These are phyloP conservation scores for Moniliophthora roreri DNA, from an alignment of 1,284 basidiomycete genomes.

Conservation along the genomic window DNA sequence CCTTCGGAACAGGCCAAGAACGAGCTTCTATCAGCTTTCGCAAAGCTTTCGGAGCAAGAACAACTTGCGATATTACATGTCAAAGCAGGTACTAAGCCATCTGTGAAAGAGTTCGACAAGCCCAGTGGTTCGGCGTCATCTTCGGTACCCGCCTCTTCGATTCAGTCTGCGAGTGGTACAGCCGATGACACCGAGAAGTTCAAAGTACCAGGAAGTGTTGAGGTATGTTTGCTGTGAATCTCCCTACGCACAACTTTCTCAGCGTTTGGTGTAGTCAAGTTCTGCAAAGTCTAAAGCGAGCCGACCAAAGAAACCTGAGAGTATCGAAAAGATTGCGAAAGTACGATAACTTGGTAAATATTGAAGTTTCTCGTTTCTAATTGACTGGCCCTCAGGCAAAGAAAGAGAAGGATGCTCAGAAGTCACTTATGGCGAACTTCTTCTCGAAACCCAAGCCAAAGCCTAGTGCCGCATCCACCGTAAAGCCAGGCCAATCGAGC, in stretches of 20 bases:
- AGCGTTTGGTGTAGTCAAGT: slow-evolving; percentile 6
- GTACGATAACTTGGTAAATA: slow-evolving; percentile 41
- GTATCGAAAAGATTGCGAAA: slow-evolving; percentile 63
- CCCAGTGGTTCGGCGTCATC: not conserved
- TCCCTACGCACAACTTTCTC: no score
- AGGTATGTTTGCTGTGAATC: no score
- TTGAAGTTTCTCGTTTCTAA: not conserved
- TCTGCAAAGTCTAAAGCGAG: slow-evolving; percentile 19
- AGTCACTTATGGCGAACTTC: slow-evolving; percentile 73
- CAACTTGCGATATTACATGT: slow-evolving; percentile 52
- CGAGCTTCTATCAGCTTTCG: slow-evolving; percentile 53
- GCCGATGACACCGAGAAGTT: slow-evolving; percentile 26
- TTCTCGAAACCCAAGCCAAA: slow-evolving; percentile 59
- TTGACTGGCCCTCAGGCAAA: slow-evolving; percentile 41
- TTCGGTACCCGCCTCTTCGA: no score
- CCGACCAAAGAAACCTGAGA: slow-evolving; percentile 49
- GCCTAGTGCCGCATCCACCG: slow-evolving; percentile 27
- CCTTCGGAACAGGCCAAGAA: slow-evolving; percentile 53
- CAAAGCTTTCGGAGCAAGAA: slow-evolving; percentile 55
- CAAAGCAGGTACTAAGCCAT: slow-evolving; percentile 43
- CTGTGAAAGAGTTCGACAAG: slow-evolving; percentile 28
- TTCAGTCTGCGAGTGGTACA: no score
- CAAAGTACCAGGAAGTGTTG: slow-evolving; percentile 10
- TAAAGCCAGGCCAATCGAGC: slow-evolving; percentile 29
- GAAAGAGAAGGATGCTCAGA: slow-evolving; percentile 66